Evolutionary conservation across 2,329 filamentous ascomycete species (phyloP).

Genomic region (Apiospora sp.): DNA sequence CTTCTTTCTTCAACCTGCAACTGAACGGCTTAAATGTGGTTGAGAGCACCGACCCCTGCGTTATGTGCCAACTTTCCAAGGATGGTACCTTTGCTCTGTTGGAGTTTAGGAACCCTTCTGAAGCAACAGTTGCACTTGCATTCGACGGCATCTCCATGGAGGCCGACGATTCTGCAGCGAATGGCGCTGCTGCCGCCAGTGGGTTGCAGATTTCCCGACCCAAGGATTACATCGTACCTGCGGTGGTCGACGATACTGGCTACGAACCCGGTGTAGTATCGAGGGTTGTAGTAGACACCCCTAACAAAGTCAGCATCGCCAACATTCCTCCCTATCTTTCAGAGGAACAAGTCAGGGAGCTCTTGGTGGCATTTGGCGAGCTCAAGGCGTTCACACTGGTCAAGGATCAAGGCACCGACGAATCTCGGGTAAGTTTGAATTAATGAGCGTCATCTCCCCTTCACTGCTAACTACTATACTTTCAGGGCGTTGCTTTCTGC

Average conservation of each 20-base stretch:
- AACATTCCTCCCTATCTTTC: slow-evolving; percentile 89
- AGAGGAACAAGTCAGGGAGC: slow-evolving; percentile 90
- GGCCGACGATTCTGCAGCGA: slow-evolving; percentile 65
- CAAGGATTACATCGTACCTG: slow-evolving; percentile 96
- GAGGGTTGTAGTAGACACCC: slow-evolving; percentile 84
- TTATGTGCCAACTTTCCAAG: slow-evolving; percentile 81
- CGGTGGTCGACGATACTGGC: slow-evolving; percentile 74
- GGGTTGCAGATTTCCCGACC: slow-evolving; percentile 84
- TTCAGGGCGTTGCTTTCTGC: slow-evolving; percentile 91
- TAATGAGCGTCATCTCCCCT: not conserved
- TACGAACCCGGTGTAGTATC: slow-evolving; percentile 81
- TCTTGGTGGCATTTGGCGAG: slow-evolving; percentile 89
- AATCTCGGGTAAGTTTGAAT: slow-evolving; percentile 72
- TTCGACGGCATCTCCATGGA: slow-evolving; percentile 91
- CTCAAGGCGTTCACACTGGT: slow-evolving; percentile 91
- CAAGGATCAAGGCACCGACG: slow-evolving; percentile 84
- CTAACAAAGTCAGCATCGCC: slow-evolving; percentile 92
- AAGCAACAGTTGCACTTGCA: slow-evolving; percentile 90
- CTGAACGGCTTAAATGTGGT: slow-evolving; percentile 96
- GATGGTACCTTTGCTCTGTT: slow-evolving; percentile 84
- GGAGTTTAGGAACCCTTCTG: slow-evolving; percentile 87
- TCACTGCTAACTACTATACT: slow-evolving; percentile 32
- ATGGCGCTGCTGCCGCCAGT: slow-evolving; percentile 56
- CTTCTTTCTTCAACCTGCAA: slow-evolving; percentile 93
- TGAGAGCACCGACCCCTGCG: slow-evolving; percentile 82